A percentile compares a stretch with the other conserved stretches of the same genome.
These are phyloP conservation scores for Kuraishia floccosa DNA, from an alignment of 805 yeast species.

Conservation along the genomic window DNA sequence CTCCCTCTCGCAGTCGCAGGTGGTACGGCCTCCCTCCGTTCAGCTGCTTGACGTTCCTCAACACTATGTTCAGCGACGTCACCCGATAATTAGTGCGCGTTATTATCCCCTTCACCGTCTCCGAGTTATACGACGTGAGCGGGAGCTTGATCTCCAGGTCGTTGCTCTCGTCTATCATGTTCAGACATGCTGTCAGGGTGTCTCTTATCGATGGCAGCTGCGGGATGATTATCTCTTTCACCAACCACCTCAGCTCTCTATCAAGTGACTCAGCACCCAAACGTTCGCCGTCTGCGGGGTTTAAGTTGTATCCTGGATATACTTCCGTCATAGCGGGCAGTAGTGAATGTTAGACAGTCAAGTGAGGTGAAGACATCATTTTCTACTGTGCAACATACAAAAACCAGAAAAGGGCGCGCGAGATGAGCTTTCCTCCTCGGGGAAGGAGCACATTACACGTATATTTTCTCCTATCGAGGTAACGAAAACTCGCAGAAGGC, in stretches of 20 bases:
- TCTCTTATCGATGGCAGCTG: slow-evolving; percentile 35
- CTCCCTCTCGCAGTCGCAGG: slow-evolving; percentile 24
- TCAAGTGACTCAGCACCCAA: no score
- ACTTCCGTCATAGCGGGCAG: no score
- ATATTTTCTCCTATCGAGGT: no score
- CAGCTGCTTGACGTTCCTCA: slow-evolving; percentile 22
- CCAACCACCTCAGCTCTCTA: slow-evolving; percentile 35
- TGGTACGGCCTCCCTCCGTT: slow-evolving; percentile 28
- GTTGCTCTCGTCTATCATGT: slow-evolving; percentile 22
- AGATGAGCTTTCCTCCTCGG: no score
- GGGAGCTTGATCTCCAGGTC: slow-evolving; percentile 41
- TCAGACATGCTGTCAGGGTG: slow-evolving; percentile 27
- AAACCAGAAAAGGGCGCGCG: no score
- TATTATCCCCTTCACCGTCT: slow-evolving; percentile 47
- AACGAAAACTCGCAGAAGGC: no score
- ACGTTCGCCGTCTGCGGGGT: no score
- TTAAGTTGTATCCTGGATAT: no score
- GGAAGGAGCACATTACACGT: no score
- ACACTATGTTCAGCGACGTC: slow-evolving; percentile 29
- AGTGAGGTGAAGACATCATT: no score
- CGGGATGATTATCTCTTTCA: slow-evolving; percentile 32
- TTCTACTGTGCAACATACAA: no score
- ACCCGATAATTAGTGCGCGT: slow-evolving; percentile 44
- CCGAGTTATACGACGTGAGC: slow-evolving; percentile 40
- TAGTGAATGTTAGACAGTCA: no score